These are phyloP conservation scores for Candida methanosorbosa DNA, from an alignment of 805 yeast genomes.

Conservation along the genomic window DNA sequence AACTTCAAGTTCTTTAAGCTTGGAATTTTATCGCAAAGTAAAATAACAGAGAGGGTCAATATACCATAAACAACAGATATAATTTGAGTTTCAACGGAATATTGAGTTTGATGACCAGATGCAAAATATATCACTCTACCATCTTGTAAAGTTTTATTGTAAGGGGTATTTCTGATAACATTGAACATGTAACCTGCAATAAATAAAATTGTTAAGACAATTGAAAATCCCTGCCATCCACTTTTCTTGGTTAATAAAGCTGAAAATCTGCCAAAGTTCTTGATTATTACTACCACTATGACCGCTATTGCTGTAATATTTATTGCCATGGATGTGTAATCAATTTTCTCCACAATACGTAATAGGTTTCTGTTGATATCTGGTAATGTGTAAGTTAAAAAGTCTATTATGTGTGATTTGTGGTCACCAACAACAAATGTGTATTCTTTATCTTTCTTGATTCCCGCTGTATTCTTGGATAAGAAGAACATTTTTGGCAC, in stretches of 20 bases:
- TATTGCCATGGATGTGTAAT: conserved; percentile 28
- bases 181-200: conserved; percentile 92
- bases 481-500: conserved; percentile 74
- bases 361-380: conserved; percentile 18
- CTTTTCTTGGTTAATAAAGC: conserved; percentile 39
- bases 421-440: conserved; percentile 38
- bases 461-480: conserved; percentile 34
- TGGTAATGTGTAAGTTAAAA: conserved; percentile 19
- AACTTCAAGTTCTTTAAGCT: conserved; percentile 33
- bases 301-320: conserved; percentile 28
- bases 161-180: conserved; percentile 66
- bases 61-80: conserved; percentile 66
- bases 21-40: conserved; percentile 52
- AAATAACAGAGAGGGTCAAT: conserved; percentile 50
- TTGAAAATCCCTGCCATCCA: conserved; percentile 65
- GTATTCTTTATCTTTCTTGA: conserved; percentile 28
- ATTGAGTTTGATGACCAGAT: conserved; percentile 66
- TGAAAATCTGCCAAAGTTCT: conserved; percentile 25
- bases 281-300: conserved; percentile 18
- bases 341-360: conserved; percentile 30
- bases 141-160: conserved; percentile 36
- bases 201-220: conserved; percentile 62
- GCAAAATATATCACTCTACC: conserved; percentile 30
- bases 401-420: conserved; percentile 19
- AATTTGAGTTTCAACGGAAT: conserved; percentile 85